A percentile compares a stretch with the other conserved stretches of the same genome.
Evolutionary conservation across 805 yeast species (phyloP).

Genomic region (Wickerhamiella brachini): DNA sequence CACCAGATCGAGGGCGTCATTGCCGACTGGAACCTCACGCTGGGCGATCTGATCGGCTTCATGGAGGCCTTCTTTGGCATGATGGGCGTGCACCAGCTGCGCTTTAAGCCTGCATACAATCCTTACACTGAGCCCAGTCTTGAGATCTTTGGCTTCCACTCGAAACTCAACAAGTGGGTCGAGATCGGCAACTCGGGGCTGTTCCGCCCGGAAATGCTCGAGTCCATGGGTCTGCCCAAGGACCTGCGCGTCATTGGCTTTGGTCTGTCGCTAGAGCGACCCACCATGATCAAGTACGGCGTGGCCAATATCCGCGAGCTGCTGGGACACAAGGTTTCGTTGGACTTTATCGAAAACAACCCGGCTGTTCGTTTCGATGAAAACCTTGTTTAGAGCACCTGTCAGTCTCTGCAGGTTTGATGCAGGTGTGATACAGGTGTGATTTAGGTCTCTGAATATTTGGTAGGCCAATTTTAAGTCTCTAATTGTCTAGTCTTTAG

Average conservation of each 20-base stretch:
- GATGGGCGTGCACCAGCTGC: slow-evolving; percentile 92
- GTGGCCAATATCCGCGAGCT: slow-evolving; percentile 93
- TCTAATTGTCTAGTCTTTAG: too few relatives aligned
- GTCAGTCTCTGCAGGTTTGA: background rate
- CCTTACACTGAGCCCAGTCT: slow-evolving; percentile 98
- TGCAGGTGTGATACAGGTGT: too few relatives aligned
- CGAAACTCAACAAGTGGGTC: slow-evolving; percentile 91
- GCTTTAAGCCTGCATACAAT: slow-evolving; percentile 97
- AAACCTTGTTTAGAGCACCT: slow-evolving; percentile 30
- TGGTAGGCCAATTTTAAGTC: too few relatives aligned
- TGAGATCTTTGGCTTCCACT: slow-evolving; percentile 95
- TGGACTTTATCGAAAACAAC: slow-evolving; percentile 87
- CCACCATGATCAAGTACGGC: slow-evolving; percentile 97
- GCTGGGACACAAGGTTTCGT: slow-evolving; percentile 89
- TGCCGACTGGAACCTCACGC: slow-evolving; percentile 87
- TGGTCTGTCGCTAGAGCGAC: slow-evolving; percentile 95
- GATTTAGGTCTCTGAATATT: too few relatives aligned
- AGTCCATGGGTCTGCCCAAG: slow-evolving; percentile 94
- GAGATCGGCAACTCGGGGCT: slow-evolving; percentile 99
- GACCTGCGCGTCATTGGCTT: slow-evolving; percentile 90
- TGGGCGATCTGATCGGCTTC: slow-evolving; percentile 94
- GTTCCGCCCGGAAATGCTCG: slow-evolving; percentile 99
- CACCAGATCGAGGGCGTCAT: slow-evolving; percentile 99
- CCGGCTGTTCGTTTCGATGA: slow-evolving; percentile 97
- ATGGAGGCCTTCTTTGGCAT: slow-evolving; percentile 93